Conservation (phyloP, 2,329 filamentous ascomycete species). For the Xylariales sp. region DNA sequence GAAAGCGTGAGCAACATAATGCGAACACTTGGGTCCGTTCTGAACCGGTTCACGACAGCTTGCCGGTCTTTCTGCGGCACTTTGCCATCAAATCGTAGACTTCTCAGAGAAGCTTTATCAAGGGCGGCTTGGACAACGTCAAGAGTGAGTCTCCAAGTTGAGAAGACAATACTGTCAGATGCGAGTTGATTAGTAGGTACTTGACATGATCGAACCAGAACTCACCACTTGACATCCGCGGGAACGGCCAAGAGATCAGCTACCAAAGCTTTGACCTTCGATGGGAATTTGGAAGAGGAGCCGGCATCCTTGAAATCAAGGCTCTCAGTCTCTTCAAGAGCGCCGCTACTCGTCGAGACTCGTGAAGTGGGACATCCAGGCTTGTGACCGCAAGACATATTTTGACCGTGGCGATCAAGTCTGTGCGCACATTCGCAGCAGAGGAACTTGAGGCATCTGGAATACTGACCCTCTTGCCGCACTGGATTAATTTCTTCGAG, state of each 20-base stretch:
- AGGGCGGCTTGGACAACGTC: background rate
- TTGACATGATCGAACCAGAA: too few species aligned
- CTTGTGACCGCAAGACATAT: background rate
- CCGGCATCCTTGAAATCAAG: background rate
- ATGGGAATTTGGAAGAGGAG: background rate
- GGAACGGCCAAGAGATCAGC: background rate
- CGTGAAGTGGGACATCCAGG: background rate
- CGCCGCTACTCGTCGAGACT: background rate
- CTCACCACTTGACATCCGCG: background rate
- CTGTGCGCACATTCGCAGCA: background rate
- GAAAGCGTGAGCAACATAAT: conserved; percentile 45
- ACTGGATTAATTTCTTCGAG: background rate
- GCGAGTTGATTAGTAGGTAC: background rate
- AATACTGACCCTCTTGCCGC: background rate
- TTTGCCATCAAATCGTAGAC: conserved; percentile 43
- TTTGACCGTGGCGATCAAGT: too few species aligned
- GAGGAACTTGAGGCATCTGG: background rate
- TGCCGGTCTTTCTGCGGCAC: conserved; percentile 37
- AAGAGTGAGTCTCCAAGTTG: background rate
- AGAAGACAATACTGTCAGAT: background rate
- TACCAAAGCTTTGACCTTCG: conserved; percentile 4
- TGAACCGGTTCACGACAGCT: conserved; percentile 34
- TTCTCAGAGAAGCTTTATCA: conserved; percentile 21
- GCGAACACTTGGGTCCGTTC: conserved; percentile 27
- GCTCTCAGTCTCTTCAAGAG: background rate